Conservation (phyloP, 495 filamentous ascomycete genomes). For the Trypethelium eluteriae region DNA sequence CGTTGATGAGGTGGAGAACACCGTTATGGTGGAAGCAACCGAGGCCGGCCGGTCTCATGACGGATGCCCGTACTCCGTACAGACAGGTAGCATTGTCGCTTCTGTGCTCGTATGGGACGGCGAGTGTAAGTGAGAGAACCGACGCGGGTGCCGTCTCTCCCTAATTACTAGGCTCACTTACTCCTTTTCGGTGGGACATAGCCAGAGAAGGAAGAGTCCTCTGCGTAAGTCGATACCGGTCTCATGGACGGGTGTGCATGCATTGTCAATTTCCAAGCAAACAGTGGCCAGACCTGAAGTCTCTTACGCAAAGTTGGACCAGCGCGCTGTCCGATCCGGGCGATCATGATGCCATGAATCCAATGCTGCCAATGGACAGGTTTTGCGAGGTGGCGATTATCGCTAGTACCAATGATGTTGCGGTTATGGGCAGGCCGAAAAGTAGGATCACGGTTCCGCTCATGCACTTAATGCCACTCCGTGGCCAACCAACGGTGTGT, state of each 20-base stretch:
- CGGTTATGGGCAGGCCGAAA: background rate
- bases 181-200: background rate
- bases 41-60: background rate
- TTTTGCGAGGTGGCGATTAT: background rate
- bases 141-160: background rate
- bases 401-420: background rate
- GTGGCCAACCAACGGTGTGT: background rate
- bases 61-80: too few species aligned
- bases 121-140: background rate
- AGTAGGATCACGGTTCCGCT: background rate
- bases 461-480: background rate
- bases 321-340: background rate
- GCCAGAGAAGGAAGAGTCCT: background rate
- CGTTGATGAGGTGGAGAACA: slow-evolving; percentile 6
- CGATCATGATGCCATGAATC: background rate
- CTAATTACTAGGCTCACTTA: background rate
- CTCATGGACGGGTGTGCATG: background rate
- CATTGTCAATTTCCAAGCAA: background rate
- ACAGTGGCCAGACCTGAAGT: background rate
- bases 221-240: background rate
- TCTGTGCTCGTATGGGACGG: too few species aligned
- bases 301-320: background rate
- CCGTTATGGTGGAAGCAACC: background rate
- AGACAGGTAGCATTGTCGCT: too few species aligned
- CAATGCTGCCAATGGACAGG: background rate